Evolutionary conservation across 129 eudicot species (phyloP).

Genomic region (Logfia minima): DNA sequence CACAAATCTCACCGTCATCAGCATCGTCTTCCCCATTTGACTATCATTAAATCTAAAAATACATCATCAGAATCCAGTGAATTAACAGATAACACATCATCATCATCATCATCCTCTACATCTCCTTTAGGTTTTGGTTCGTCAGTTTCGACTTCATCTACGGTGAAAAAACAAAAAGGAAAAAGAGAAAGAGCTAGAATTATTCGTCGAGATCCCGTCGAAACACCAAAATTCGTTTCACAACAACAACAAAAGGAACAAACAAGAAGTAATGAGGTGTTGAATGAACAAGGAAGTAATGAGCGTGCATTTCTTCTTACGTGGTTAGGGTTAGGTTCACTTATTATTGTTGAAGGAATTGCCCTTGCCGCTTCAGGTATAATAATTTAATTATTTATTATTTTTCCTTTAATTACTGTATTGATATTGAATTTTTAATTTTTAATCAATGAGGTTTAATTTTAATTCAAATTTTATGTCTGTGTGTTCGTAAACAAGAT

Average conservation of each 20-base stretch:
- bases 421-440: background rate
- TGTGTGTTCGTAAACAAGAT: background rate
- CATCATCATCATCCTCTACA: conserved; percentile 27
- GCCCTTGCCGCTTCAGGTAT: conserved; percentile 85
- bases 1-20: conserved; percentile 41
- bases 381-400: background rate
- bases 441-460: background rate
- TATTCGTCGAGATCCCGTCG: conserved; percentile 59
- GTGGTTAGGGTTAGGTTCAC: conserved; percentile 84
- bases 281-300: conserved; percentile 37
- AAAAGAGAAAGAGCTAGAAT: conserved; percentile 54
- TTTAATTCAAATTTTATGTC: background rate
- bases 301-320: conserved; percentile 75
- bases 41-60: conserved; percentile 40
- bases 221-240: conserved; percentile 52
- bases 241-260: conserved; percentile 6
- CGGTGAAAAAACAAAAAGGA: conserved; percentile 32
- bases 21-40: conserved; percentile 30
- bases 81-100: conserved; percentile 28
- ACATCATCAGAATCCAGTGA: conserved; percentile 27
- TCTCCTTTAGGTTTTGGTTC: conserved; percentile 54
- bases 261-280: conserved; percentile 13
- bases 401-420: background rate
- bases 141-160: conserved; percentile 21
- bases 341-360: conserved; percentile 72